Evolutionary conservation across 306 rosid genomes (phyloP).

Genomic region (Pyrus betulifolia): DNA sequence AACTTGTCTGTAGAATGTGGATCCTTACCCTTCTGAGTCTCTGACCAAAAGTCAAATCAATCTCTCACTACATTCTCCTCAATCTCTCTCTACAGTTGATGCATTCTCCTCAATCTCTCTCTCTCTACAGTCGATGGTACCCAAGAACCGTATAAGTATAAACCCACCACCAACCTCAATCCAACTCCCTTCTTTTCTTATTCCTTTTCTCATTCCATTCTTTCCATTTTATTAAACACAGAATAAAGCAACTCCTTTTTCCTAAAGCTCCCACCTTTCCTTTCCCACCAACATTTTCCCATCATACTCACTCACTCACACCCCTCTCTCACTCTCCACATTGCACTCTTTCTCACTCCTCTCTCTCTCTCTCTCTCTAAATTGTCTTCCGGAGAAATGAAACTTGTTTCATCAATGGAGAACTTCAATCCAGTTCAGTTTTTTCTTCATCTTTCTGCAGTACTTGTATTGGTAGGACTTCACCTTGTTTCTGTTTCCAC

Average conservation of each 20-base stretch:
- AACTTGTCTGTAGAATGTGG: slow-evolving; percentile 54
- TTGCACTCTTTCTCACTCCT: slow-evolving; percentile 13
- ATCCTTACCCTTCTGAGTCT: slow-evolving; percentile 27
- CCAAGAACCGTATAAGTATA: slow-evolving; percentile 14
- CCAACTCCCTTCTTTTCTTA: slow-evolving; percentile 19
- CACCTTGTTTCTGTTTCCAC: slow-evolving; percentile 23
- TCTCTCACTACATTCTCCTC: slow-evolving; percentile 17
- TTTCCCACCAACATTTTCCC: slow-evolving; percentile 48
- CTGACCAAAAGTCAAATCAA: slow-evolving; percentile 66
- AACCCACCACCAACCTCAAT: slow-evolving; percentile 19
- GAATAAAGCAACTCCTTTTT: slow-evolving; percentile 50
- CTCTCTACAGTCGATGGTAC: slow-evolving; percentile 8
- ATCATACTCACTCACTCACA: slow-evolving; percentile 34
- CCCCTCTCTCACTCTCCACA: slow-evolving; percentile 11
- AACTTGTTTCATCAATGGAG: slow-evolving; percentile 63
- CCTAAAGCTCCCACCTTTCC: slow-evolving; percentile 36
- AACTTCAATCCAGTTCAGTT: slow-evolving; percentile 16
- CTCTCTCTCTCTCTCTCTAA: slow-evolving; percentile 20
- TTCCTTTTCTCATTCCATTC: slow-evolving; percentile 54
- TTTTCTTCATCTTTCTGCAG: slow-evolving; percentile 9
- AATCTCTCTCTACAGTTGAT: neutral
- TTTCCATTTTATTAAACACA: slow-evolving; percentile 34
- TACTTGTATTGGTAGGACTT: slow-evolving; percentile 12
- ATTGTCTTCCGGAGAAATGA: slow-evolving; percentile 13
- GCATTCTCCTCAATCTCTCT: neutral